Base-by-base conservation (phyloP, 345 rosid species). In the Brassica juncea region DNA sequence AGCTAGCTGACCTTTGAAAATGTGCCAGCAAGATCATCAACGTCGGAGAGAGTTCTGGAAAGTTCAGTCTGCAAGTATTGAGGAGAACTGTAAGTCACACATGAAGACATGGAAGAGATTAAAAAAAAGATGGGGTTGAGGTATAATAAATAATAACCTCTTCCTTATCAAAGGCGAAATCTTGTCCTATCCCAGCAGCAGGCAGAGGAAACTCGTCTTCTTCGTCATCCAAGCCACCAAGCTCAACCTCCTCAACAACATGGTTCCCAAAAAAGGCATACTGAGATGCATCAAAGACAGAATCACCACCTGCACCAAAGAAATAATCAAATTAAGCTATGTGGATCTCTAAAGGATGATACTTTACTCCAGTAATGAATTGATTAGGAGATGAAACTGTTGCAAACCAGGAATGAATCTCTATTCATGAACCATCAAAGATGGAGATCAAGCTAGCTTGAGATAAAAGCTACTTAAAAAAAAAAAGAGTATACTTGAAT, bases 221-320 rank as follows among this genome's bases (percentile, higher is more conserved):
- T 12, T 86, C 97, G 2, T 94, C 97, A 47, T 91, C 99, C 77
- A 94, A 85, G 28, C 99, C 99, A 23, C 97, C 99, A 70, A 94
- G 81, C 85, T 92, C 99, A 77, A 92, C 90, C 83, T 92, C 99
- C 85, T 92, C 97, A 2, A 86, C 87, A 34, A 84, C 91, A 80
- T 94, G 91, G 66, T 85, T 85, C 52, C 99, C 97, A 65, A 94
- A 94, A 80, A 94, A 94, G 11, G 94, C 97, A 86, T 94, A 94
- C 77, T 92, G 97, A 2, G 99, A 92, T 72, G 99, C 95, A 82
- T 94, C 99, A 84, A 92, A 94, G 72, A 89, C 76, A 39, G 91
- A 39, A 73, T 0, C 70, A 75, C 72, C 93, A 77, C 72, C 93
- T 86, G 90, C 84, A 73, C 61, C 78, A 55, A 55, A 5, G 16